Evolutionary conservation across 2,329 filamentous ascomycete species (phyloP), one percentile per base, ranked within the genome.

Genomic region (Lojkania enalia): DNA sequence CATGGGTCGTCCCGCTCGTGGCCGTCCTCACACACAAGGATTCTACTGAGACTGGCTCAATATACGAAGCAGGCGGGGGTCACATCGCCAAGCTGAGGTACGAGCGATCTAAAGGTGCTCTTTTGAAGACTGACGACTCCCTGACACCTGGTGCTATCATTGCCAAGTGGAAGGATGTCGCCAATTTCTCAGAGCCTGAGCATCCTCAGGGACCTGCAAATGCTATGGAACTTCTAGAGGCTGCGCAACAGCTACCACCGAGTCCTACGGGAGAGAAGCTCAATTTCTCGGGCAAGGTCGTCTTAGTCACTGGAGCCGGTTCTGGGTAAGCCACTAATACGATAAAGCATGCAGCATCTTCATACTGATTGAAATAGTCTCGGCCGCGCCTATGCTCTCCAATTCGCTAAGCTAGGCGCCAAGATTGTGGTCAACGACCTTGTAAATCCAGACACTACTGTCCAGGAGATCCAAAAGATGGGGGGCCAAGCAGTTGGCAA

Each of bases 351-450:
- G 25, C 7, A 12, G 7, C 6, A 11, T n/a, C 12, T 13, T 1
- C 9, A 21, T 32, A 47, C 66, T 70, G 51, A 69, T 40, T 29
- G 31, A 15, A 50, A 4, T 42, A 82, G 89, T 70, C 91, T 99
- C 51, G 94, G 94, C 51, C 90, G 94, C 43, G 85, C 88, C 41
- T 99, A 99, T 74, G 85, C 84, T 62, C 78, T 97, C 61, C 87
- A 90, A 33, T 95, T 96, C 64, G 87, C 88, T 57, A 91, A 90
- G 74, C 79, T 85, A 48, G 90, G 90, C 48, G 89, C 89, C 27
- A 84, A 87, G 40, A 78, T 99, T 19, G 92, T 97, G 23, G 90
- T 99, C 60, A 99, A 99, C 74, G 94, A 99, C 67, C 79, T 99
- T n/a, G 82, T 86, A 38, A 86, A 97, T 77, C 94, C 94, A 4